Percentiles rank a stretch among this genome's conserved stretches.
These are phyloP conservation scores for Vanderwaltozyma polyspora DNA, from an alignment of 805 yeast species.

Conservation along the genomic window DNA sequence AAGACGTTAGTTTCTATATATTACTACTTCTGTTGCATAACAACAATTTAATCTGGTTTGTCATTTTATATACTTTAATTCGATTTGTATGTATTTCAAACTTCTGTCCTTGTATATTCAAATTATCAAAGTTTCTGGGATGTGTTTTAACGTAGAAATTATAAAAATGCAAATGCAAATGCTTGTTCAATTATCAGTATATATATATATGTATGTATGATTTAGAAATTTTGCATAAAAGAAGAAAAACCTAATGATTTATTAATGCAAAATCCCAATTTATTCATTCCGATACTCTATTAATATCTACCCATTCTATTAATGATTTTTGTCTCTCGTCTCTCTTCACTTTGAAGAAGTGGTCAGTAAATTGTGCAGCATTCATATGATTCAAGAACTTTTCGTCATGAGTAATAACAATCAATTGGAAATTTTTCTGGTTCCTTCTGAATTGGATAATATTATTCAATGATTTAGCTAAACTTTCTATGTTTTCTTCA, in stretches of 20 bases:
- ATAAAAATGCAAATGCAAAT: not conserved
- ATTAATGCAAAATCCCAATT: too few relatives aligned
- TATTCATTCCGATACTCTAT: conserved; percentile 24
- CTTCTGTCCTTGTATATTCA: too few relatives aligned
- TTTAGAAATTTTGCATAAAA: not conserved
- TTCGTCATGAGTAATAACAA: conserved; percentile 95
- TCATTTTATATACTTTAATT: not conserved
- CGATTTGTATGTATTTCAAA: too few relatives aligned
- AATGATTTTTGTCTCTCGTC: conserved; percentile 73
- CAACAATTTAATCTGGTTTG: not conserved
- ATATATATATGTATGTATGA: too few relatives aligned
- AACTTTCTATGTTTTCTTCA: conserved; percentile 73
- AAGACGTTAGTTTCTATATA: conserved; percentile 5
- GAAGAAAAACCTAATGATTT: not conserved
- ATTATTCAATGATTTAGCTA: conserved; percentile 67
- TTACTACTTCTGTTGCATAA: too few relatives aligned
- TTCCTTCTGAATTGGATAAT: conserved; percentile 64
- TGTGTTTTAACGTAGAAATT: too few relatives aligned
- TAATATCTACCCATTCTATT: conserved; percentile 48
- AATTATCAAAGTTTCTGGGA: too few relatives aligned
- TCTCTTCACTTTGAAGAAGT: conserved; percentile 70
- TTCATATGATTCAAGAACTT: conserved; percentile 75
- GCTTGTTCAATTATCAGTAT: too few relatives aligned
- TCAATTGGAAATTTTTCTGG: conserved; percentile 85
- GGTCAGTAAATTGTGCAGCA: conserved; percentile 77